Conservation (phyloP, 1,284 basidiomycete species). For the Pyrrhoderma lamaoense region DNA sequence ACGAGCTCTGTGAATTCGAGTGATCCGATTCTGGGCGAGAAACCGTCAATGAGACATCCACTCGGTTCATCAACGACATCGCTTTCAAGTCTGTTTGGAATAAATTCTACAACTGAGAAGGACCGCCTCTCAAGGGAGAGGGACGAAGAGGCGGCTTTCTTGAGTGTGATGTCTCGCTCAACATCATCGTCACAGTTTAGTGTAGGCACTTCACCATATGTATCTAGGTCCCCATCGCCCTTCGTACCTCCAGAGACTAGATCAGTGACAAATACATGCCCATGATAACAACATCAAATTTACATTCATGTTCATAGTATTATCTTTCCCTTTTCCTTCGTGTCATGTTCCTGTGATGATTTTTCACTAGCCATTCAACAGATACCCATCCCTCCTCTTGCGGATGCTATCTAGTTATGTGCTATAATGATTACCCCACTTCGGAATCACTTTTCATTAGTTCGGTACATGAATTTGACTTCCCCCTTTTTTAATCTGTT, state of each 20-base stretch:
- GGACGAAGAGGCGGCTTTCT: constrained; percentile 8
- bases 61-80: constrained; percentile 8
- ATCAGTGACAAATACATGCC: too few species aligned
- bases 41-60: constrained; percentile 5
- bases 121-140: constrained; percentile 9
- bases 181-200: constrained; percentile 7
- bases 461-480: too few species aligned
- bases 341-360: too few species aligned
- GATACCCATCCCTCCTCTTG: too few species aligned
- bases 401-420: too few species aligned
- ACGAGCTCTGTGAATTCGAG: neutral
- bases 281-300: neutral
- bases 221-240: constrained; percentile 13
- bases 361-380: too few species aligned
- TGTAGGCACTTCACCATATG: constrained; percentile 6
- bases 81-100: constrained; percentile 12
- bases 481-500: too few species aligned
- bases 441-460: too few species aligned
- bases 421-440: too few species aligned
- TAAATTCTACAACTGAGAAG: constrained; percentile 6
- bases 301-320: neutral
- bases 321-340: neutral
- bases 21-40: constrained; percentile 16
- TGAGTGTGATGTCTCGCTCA: constrained; percentile 7
- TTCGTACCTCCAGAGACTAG: neutral